These are phyloP conservation scores for Fusarium metavorans DNA, from an alignment of 2,329 filamentous ascomycete species.

Conservation along the genomic window DNA sequence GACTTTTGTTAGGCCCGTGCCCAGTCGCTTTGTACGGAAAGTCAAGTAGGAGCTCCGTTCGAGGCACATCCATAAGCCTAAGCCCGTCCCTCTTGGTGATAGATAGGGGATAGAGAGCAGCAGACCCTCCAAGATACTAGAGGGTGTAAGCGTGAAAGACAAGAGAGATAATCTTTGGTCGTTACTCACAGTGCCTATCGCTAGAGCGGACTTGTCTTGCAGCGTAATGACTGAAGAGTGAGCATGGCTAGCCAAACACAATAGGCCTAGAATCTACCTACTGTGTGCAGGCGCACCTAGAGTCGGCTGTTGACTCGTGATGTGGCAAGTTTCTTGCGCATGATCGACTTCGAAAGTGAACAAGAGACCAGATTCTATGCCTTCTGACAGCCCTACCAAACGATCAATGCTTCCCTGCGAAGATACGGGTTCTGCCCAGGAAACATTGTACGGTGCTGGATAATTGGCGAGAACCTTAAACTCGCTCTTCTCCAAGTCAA, in stretches of 20 bases:
- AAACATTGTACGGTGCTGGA: constrained; percentile 5
- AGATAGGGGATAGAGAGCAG: constrained; percentile 2
- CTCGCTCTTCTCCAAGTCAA: constrained; percentile 1
- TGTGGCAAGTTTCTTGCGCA: background rate
- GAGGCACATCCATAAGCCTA: background rate
- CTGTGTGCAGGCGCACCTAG: constrained; percentile 7
- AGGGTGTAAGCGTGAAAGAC: background rate
- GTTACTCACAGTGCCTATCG: background rate
- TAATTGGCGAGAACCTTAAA: background rate
- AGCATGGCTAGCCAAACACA: background rate
- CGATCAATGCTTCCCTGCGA: background rate
- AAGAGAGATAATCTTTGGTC: background rate
- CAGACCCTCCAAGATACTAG: constrained; percentile 3
- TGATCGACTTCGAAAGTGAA: constrained; percentile 4
- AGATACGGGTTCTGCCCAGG: background rate
- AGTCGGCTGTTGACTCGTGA: constrained; percentile 1
- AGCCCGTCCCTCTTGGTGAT: background rate
- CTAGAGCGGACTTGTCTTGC: background rate
- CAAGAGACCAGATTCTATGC: background rate
- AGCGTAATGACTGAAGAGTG: background rate
- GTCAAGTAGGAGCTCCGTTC: background rate
- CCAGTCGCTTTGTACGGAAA: constrained; percentile 2
- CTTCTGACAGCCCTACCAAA: constrained; percentile 1
- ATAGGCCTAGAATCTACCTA: background rate
- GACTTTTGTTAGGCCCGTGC: background rate